Evolutionary conservation across 2,329 filamentous ascomycete genomes (phyloP).

Genomic region (Dactylellina leptospora): DNA sequence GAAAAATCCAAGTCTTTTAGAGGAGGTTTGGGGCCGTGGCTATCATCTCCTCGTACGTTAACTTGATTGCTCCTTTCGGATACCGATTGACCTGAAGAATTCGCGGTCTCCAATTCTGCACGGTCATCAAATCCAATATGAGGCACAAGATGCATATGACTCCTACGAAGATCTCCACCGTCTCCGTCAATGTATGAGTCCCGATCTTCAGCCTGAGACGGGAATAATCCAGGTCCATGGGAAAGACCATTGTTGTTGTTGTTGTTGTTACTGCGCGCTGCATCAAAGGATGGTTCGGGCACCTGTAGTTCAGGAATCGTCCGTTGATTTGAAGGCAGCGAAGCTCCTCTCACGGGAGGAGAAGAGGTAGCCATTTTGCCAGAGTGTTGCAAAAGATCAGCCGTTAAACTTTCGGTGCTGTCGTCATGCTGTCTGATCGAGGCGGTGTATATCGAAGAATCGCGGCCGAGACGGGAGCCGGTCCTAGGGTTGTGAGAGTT

Average conservation of each 20-base stretch:
- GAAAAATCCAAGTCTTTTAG: too few species aligned
- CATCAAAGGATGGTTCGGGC: slow-evolving; percentile 24
- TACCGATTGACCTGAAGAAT: neutral
- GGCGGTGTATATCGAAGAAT: slow-evolving; percentile 56
- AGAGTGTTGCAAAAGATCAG: slow-evolving; percentile 43
- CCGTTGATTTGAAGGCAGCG: slow-evolving; percentile 52
- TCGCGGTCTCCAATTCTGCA: slow-evolving; percentile 24
- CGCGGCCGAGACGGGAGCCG: slow-evolving; percentile 27
- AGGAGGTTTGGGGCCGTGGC: neutral
- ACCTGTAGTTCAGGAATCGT: slow-evolving; percentile 30
- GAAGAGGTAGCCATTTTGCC: slow-evolving; percentile 51
- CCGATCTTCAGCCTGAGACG: slow-evolving; percentile 27
- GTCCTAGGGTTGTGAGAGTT: slow-evolving; percentile 15
- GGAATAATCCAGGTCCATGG: slow-evolving; percentile 21
- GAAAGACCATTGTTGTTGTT: slow-evolving; percentile 11
- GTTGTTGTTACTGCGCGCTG: slow-evolving; percentile 30
- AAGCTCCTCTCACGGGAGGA: slow-evolving; percentile 54
- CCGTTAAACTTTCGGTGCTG: slow-evolving; percentile 49
- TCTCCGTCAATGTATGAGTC: slow-evolving; percentile 50
- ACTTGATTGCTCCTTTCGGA: neutral
- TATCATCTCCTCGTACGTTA: slow-evolving; percentile 11
- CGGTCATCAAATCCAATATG: slow-evolving; percentile 40
- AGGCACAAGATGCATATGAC: slow-evolving; percentile 42
- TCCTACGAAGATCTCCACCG: slow-evolving; percentile 44
- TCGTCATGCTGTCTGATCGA: slow-evolving; percentile 55